A percentile compares a stretch with the other conserved stretches of the same genome.
Conservation (phyloP, 345 rosid genomes). For the Mangifera indica region DNA sequence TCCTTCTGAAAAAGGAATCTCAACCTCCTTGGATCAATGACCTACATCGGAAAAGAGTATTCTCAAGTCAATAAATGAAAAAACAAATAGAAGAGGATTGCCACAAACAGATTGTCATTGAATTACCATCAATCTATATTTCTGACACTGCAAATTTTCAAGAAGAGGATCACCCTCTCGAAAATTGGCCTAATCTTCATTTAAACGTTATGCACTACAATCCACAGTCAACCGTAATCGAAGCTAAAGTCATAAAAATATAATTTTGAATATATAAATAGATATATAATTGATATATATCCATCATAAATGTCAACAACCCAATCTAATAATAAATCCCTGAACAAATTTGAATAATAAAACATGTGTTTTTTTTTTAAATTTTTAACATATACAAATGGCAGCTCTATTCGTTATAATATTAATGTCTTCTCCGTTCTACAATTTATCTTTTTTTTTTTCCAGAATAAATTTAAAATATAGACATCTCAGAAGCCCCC, state of each 20-base stretch:
- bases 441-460: background rate
- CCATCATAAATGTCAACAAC: background rate
- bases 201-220: background rate
- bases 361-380: background rate
- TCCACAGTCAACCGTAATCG: background rate
- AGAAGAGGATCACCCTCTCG: background rate
- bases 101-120: background rate
- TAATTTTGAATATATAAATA: no score
- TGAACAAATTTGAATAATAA: background rate
- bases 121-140: background rate
- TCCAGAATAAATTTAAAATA: background rate
- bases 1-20: slow-evolving; percentile 90
- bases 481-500: background rate
- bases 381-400: background rate
- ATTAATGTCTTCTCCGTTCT: background rate
- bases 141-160: background rate
- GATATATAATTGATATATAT: no score
- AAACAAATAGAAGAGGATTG: no score
- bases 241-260: no score
- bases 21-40: slow-evolving; percentile 60
- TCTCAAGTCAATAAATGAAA: no score
- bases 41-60: slow-evolving; percentile 41
- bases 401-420: background rate
- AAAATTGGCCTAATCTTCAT: no score
- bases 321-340: background rate